phyloP scores from a whole-genome alignment of 192 early-diverging fungal species.

The Lobulomyces angularis region DNA sequence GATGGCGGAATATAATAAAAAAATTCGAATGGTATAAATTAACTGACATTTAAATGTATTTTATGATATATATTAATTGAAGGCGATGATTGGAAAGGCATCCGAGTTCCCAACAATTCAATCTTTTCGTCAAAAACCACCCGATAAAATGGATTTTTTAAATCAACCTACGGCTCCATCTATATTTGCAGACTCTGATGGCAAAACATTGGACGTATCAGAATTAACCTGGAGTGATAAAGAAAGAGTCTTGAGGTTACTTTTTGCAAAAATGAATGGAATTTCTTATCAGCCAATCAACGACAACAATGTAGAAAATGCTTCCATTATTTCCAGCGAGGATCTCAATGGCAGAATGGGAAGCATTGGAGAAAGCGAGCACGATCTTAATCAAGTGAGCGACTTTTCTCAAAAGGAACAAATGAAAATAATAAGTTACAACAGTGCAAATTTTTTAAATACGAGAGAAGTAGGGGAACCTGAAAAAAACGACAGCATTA shows the following conservation, averaged over 20 bases:
- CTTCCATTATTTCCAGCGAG: no score
- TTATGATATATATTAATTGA: neutral
- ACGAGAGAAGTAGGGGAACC: no score
- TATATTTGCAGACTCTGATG: neutral
- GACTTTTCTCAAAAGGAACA: no score
- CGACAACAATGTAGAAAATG: no score
- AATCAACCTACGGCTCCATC: neutral
- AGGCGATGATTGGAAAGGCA: neutral
- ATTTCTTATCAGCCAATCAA: no score
- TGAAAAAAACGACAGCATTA: no score
- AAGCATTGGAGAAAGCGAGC: no score
- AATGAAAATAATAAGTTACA: no score
- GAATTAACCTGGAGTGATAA: constrained; percentile 42
- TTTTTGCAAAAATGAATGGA: constrained; percentile 57
- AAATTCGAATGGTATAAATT: constrained; percentile 26
- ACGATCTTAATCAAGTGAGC: no score
- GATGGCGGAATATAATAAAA: constrained; percentile 30
- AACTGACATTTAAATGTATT: neutral
- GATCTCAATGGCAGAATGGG: no score
- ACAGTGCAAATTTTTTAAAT: no score
- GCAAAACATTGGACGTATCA: constrained; percentile 9
- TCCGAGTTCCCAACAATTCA: constrained; percentile 20
- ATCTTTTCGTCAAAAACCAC: constrained; percentile 15
- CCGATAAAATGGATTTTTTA: constrained; percentile 6
- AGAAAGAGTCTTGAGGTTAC: constrained; percentile 41